A percentile compares a stretch with the other conserved stretches of the same genome.
Evolutionary conservation across 495 filamentous ascomycete genomes (phyloP).

Genomic region (Penicillium turbatum): DNA sequence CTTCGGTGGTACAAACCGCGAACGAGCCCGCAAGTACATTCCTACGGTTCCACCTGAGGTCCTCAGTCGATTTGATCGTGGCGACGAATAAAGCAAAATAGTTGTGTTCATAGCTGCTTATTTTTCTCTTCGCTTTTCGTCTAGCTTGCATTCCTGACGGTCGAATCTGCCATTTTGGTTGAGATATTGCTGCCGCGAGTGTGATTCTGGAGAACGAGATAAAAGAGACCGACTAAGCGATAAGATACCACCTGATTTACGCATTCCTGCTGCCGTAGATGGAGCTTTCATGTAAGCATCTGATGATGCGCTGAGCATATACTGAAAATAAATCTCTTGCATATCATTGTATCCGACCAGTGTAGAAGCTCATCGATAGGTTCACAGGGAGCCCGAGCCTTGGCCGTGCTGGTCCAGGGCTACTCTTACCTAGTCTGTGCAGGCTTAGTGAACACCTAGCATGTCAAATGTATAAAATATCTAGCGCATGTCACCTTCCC

Average conservation of each 20-base stretch:
- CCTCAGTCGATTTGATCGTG: slow-evolving; percentile 78
- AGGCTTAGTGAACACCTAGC: neutral
- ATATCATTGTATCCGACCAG: neutral
- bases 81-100: slow-evolving; percentile 17
- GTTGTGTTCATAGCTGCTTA: neutral
- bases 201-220: neutral
- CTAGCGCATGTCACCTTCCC: too few relatives aligned
- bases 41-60: slow-evolving; percentile 94
- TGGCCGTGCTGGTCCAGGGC: neutral
- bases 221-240: neutral
- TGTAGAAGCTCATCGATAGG: neutral
- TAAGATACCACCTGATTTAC: neutral
- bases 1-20: slow-evolving; percentile 85
- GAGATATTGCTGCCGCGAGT: neutral
- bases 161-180: neutral
- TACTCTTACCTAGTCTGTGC: neutral
- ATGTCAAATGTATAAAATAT: neutral
- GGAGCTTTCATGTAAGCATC: neutral
- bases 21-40: slow-evolving; percentile 93
- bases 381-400: neutral
- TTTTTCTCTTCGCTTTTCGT: neutral
- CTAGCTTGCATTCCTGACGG: neutral
- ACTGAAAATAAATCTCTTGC: neutral
- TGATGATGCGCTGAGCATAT: neutral
- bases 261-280: neutral